Percentiles rank a stretch among this genome's conserved stretches.
Conservation (phyloP, 2,329 filamentous ascomycete genomes). For the Chaetomium sp. region DNA sequence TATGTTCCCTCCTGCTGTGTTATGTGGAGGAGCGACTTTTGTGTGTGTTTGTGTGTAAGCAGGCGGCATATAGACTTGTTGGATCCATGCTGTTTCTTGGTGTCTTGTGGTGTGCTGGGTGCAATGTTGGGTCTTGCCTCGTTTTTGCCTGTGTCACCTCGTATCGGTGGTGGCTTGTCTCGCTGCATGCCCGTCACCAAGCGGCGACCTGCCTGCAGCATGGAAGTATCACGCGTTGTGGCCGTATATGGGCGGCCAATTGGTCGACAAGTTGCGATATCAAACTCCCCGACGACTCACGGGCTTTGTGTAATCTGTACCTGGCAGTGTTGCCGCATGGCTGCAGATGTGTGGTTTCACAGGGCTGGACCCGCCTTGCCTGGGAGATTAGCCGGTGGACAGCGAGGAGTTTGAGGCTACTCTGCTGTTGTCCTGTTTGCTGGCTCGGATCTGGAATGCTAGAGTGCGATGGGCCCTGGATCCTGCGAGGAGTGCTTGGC, state of each 20-base stretch:
- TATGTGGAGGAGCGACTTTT: background rate
- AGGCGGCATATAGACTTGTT: constrained; percentile 5
- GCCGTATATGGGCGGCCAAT: constrained; percentile 1
- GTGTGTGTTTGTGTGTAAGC: background rate
- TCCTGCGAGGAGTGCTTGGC: background rate
- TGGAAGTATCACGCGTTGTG: background rate
- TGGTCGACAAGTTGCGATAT: background rate
- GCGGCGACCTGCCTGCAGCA: background rate
- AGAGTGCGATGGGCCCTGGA: background rate
- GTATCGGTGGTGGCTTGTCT: background rate
- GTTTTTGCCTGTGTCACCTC: background rate
- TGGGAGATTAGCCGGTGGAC: background rate
- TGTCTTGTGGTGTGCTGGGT: background rate
- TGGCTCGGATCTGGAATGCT: constrained; percentile 1
- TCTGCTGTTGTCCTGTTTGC: constrained; percentile 2
- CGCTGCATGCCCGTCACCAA: no score
- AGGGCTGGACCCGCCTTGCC: background rate
- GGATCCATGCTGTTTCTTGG: background rate
- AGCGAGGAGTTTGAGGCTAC: background rate
- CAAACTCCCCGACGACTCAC: background rate
- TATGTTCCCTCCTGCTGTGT: background rate
- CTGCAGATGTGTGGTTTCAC: constrained; percentile 15
- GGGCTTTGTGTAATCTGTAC: constrained; percentile 10
- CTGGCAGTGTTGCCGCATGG: constrained; percentile 11
- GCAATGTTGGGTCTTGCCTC: background rate